These are phyloP conservation scores for Raddia distichophylla DNA, from an alignment of 176 grass and related monocot species.

Conservation along the genomic window DNA sequence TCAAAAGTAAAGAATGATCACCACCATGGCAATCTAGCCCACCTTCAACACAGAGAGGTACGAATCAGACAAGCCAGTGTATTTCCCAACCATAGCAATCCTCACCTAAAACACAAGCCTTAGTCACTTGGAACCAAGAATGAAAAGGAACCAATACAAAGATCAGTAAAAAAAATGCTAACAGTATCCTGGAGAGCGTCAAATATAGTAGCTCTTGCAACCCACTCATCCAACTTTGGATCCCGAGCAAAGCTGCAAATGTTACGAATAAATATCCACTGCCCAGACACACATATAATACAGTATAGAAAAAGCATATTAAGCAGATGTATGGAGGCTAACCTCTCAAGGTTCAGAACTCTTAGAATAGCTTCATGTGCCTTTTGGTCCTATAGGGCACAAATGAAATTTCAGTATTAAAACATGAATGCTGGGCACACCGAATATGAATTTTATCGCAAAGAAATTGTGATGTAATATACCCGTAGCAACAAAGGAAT, in stretches of 20 bases:
- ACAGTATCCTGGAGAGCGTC: slow-evolving; percentile 69
- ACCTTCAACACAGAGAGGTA: slow-evolving; percentile 80
- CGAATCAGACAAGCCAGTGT: slow-evolving; percentile 75
- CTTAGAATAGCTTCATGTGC: slow-evolving; percentile 79
- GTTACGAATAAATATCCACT: slow-evolving; percentile 14
- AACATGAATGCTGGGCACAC: not conserved
- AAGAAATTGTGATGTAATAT: slow-evolving; percentile 35
- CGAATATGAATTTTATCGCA: slow-evolving; percentile 5
- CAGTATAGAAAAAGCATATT: slow-evolving; percentile 21
- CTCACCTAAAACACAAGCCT: slow-evolving; percentile 52
- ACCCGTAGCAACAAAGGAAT: slow-evolving; percentile 79
- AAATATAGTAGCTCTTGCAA: slow-evolving; percentile 51
- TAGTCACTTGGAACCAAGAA: slow-evolving; percentile 33
- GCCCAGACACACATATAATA: not conserved
- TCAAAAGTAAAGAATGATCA: not conserved
- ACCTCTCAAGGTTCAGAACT: slow-evolving; percentile 79
- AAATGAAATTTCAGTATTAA: slow-evolving; percentile 15
- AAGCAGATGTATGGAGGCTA: slow-evolving; percentile 30
- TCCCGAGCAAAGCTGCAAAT: slow-evolving; percentile 45
- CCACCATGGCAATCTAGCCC: slow-evolving; percentile 2
- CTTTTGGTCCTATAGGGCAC: slow-evolving; percentile 63
- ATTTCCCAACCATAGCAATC: slow-evolving; percentile 79
- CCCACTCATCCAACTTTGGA: slow-evolving; percentile 71
- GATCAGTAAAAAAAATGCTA: slow-evolving; percentile 4
- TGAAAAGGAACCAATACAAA: not conserved